Evolutionary conservation across 768 basidiomycete species (phyloP), one percentile per base, ranked within the genome.

Genomic region (Amanita rubescens): DNA sequence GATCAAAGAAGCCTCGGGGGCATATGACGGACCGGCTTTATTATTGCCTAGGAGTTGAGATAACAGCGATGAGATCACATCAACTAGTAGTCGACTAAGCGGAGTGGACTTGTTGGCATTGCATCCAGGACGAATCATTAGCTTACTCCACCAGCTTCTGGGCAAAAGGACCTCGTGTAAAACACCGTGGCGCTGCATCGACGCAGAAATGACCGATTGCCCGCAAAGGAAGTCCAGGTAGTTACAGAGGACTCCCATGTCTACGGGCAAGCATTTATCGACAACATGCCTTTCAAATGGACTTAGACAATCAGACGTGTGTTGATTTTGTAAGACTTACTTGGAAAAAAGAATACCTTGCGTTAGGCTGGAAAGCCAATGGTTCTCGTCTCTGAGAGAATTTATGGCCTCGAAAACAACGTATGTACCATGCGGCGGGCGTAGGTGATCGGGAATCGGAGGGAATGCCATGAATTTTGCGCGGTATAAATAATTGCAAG

Each of bases 111-210:
- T 47, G 43, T 44, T 58, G 47, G 59, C 27, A 15, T 37, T 55
- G 37, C n/a, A 5, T n/a, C 35, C 55, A 32, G 3, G 57, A 27
- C 60, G 55, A 33, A 51, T 47, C 8, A 66, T 55, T 50, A 63
- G 49, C 15, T 56, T 54, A 14, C 67, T 32, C 17, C 82, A 59
- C 81, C 82, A 85, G 49, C 72, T 75, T 2, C 72, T 72, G 0
- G 84, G 84, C 33, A 85, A 69, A 4, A 75, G 74, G 24, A 80
- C 57, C 14, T 70, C 67, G 59, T 84, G 76, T 0, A 81, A 62
- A 14, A 57, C 42, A 41, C 51, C 51, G 12, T 58, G n/a, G n/a
- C n/a, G n/a, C n/a, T n/a, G n/a, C n/a, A n/a, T n/a, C 0, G 62
- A 64, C 37, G 61, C 59, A 1, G 68, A 67, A 1, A 84, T 51